Evolutionary conservation across 1,284 basidiomycete species (phyloP).

Genomic region (Cystobasidiaceae sp.): DNA sequence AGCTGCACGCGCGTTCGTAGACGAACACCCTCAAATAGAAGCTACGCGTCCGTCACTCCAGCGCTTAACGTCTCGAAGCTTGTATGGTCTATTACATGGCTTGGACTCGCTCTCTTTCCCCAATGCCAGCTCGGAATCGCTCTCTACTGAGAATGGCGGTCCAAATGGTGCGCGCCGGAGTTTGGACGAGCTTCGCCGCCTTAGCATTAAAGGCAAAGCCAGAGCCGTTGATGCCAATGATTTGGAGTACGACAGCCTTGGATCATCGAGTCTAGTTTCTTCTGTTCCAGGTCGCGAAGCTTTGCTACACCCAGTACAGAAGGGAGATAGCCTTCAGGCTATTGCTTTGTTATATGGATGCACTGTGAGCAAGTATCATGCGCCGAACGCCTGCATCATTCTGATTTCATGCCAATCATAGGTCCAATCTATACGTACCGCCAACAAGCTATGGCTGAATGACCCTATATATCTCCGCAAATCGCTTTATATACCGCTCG

Average conservation of each 20-base stretch:
- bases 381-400: background rate
- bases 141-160: conserved; percentile 16
- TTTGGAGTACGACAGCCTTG: background rate
- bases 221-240: background rate
- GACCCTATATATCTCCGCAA: conserved; percentile 82
- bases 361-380: conserved; percentile 51
- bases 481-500: conserved; percentile 68
- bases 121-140: conserved; percentile 16
- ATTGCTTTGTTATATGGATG: conserved; percentile 83
- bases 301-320: conserved; percentile 36
- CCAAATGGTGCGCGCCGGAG: conserved; percentile 6
- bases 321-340: conserved; percentile 71
- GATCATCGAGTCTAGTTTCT: background rate
- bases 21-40: background rate
- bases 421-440: conserved; percentile 67
- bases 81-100: conserved; percentile 11
- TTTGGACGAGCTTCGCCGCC: conserved; percentile 24
- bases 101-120: conserved; percentile 3
- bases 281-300: conserved; percentile 9
- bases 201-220: conserved; percentile 27
- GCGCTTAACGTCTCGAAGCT: conserved; percentile 13
- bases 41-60: conserved; percentile 18
- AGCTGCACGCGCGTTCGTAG: background rate
- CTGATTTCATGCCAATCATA: conserved; percentile 31
- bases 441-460: conserved; percentile 83